Percentiles rank a stretch among this genome's conserved stretches.
Evolutionary conservation across 371 early-diverging fungal genomes (phyloP).

Genomic region (Ordospora colligata): DNA sequence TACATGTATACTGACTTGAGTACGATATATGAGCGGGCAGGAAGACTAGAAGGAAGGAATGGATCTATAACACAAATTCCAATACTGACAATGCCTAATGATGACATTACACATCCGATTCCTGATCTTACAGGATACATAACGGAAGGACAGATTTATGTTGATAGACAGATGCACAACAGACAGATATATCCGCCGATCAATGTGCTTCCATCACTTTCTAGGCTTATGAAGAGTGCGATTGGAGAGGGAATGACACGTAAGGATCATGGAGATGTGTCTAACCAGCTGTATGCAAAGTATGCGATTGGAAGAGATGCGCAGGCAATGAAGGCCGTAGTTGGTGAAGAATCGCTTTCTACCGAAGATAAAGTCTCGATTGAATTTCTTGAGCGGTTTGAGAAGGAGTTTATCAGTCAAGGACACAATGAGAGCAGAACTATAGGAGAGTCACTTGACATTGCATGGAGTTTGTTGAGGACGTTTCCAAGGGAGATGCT

Average conservation of each 20-base stretch:
- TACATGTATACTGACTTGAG: conserved; percentile 99
- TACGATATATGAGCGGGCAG: conserved; percentile 98
- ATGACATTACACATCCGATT: conserved; percentile 99
- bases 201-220: conserved; percentile 95
- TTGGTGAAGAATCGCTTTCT: conserved; percentile 96
- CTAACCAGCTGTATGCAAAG: conserved; percentile 98
- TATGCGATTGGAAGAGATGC: conserved; percentile 99
- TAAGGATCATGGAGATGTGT: conserved; percentile 98
- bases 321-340: conserved; percentile 98
- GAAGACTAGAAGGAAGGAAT: conserved; percentile 93
- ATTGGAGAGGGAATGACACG: conserved; percentile 97
- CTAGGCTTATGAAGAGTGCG: conserved; percentile 98
- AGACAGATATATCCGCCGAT: conserved; percentile 99
- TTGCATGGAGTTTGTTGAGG: conserved; percentile 93
- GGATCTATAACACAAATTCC: conserved; percentile 99
- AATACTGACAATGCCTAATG: conserved; percentile 99
- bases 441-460: conserved; percentile 87
- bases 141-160: conserved; percentile 99
- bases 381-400: conserved; percentile 97
- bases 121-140: conserved; percentile 99
- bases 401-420: conserved; percentile 90
- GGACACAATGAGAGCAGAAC: conserved; percentile 84
- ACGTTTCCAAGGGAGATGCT: conserved; percentile 99
- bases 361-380: conserved; percentile 92
- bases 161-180: conserved; percentile 96